phyloP scores from a whole-genome alignment of 805 yeast species.

The Candida nanaspora region DNA sequence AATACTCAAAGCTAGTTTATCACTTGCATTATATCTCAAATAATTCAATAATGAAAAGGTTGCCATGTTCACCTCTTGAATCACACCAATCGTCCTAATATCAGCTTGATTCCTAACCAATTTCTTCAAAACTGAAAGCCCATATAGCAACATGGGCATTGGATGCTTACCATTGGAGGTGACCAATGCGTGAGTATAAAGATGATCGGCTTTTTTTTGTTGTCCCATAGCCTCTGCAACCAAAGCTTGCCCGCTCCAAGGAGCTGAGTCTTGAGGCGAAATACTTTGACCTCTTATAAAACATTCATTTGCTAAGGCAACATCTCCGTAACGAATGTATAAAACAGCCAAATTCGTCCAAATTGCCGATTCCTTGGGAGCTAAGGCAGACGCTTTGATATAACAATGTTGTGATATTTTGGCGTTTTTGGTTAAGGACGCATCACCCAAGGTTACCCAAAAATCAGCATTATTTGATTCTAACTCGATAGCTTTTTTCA shows the following conservation, averaged over 20 bases:
- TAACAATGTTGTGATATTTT: slow-evolving; percentile 88
- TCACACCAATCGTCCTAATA: slow-evolving; percentile 47
- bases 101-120: slow-evolving; percentile 32
- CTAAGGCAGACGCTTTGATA: slow-evolving; percentile 68
- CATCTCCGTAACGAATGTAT: slow-evolving; percentile 62
- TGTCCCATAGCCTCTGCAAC: slow-evolving; percentile 46
- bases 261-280: slow-evolving; percentile 64
- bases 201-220: slow-evolving; percentile 37
- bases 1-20: slow-evolving; percentile 48
- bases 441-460: slow-evolving; percentile 83
- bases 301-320: slow-evolving; percentile 65
- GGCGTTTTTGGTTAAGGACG: slow-evolving; percentile 56
- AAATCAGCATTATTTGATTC: slow-evolving; percentile 65
- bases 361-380: slow-evolving; percentile 55
- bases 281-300: slow-evolving; percentile 69
- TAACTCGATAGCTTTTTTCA: slow-evolving; percentile 62
- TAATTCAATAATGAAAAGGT: slow-evolving; percentile 58
- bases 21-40: slow-evolving; percentile 54
- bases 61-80: slow-evolving; percentile 64
- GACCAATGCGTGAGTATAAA: slow-evolving; percentile 73
- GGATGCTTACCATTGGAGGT: slow-evolving; percentile 70
- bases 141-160: slow-evolving; percentile 66
- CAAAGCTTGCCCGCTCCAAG: slow-evolving; percentile 88
- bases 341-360: slow-evolving; percentile 84
- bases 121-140: slow-evolving; percentile 45